These are phyloP conservation scores for Delphinella strobiligena DNA, from an alignment of 2,329 filamentous ascomycete genomes.

Conservation along the genomic window DNA sequence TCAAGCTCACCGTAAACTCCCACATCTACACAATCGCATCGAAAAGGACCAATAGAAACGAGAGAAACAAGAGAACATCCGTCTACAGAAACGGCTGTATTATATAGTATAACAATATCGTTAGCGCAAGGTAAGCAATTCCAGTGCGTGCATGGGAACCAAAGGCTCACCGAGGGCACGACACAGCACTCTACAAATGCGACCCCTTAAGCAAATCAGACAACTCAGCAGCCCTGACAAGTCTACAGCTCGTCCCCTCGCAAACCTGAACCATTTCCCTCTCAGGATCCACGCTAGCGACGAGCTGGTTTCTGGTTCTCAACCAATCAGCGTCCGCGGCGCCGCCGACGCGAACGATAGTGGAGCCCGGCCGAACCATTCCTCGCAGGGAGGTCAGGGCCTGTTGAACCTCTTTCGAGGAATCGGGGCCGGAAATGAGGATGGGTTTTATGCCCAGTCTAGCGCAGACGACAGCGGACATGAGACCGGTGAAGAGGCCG, in stretches of 20 bases:
- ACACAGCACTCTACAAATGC: constrained; percentile 3
- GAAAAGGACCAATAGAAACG: too few relatives aligned
- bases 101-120: too few relatives aligned
- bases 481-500: constrained; percentile 74
- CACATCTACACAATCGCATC: too few relatives aligned
- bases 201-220: constrained; percentile 5
- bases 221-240: constrained; percentile 13
- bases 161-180: too few relatives aligned
- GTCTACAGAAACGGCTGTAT: too few relatives aligned
- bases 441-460: constrained; percentile 55
- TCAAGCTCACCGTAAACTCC: too few relatives aligned
- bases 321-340: constrained; percentile 33
- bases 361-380: constrained; percentile 24
- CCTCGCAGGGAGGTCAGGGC: constrained; percentile 29
- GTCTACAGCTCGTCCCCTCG: constrained; percentile 26
- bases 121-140: too few relatives aligned
- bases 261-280: constrained; percentile 35
- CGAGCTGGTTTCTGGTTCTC: constrained; percentile 34
- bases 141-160: too few relatives aligned
- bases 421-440: constrained; percentile 36
- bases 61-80: too few relatives aligned
- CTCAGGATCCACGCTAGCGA: constrained; percentile 29
- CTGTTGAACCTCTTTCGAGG: constrained; percentile 24
- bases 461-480: constrained; percentile 63
- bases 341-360: constrained; percentile 26